Conservation (phyloP, 345 rosid species). For the Fremontodendron californicum region DNA sequence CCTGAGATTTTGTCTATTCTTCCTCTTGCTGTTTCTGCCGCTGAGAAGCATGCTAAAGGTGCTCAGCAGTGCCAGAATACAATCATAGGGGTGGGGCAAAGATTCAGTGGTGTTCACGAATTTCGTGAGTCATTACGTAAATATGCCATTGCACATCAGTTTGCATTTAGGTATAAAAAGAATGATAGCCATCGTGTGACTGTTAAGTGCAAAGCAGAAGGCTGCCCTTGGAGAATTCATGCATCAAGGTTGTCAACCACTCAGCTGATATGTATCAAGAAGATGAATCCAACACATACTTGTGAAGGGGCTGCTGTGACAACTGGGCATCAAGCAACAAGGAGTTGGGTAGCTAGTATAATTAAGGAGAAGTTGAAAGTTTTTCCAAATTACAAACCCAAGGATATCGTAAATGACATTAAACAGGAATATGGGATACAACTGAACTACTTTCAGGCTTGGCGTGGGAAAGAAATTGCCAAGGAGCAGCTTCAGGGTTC, state of each 20-base stretch:
- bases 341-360: constrained; percentile 93
- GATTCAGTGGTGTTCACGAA: constrained; percentile 73
- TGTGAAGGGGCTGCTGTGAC: constrained; percentile 73
- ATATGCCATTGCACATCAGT: constrained; percentile 86
- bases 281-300: constrained; percentile 79
- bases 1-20: constrained; percentile 49
- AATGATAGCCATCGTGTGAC: constrained; percentile 94
- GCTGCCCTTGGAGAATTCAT: constrained; percentile 96
- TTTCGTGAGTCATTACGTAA: constrained; percentile 79
- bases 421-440: constrained; percentile 86
- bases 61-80: constrained; percentile 89
- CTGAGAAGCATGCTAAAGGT: constrained; percentile 59
- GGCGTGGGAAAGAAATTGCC: constrained; percentile 96
- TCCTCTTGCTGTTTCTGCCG: constrained; percentile 38
- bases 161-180: constrained; percentile 87
- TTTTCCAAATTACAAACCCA: constrained; percentile 81
- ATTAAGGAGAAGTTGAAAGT: constrained; percentile 84
- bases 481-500: constrained; percentile 97
- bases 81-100: constrained; percentile 87
- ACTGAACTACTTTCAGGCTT: constrained; percentile 88
- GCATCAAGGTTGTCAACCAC: constrained; percentile 89
- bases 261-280: constrained; percentile 83
- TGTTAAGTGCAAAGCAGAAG: constrained; percentile 91
- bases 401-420: constrained; percentile 80
- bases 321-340: constrained; percentile 77